Base-by-base conservation (phyloP, 208 protist genomes). In the Wallacemonas collosoma region DNA sequence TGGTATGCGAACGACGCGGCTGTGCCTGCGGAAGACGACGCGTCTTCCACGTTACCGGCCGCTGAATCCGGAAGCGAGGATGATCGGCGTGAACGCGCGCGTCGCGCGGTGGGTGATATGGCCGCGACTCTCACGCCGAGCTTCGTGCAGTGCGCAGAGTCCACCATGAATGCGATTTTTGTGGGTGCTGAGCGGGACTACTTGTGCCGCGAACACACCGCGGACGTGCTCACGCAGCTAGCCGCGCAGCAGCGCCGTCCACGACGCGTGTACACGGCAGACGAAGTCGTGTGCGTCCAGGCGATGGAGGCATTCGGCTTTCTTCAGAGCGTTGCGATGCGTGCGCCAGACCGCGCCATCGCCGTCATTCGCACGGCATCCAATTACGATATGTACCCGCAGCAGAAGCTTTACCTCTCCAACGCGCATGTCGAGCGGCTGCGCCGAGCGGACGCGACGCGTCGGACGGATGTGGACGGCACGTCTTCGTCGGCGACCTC, bases 301-400 rank as follows among this genome's bases (percentile, higher is more conserved):
- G 82, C 86, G 38, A 90, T 90, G 86, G 82, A 88, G 64, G 68
- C 72, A 44, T 73, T 86, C 50, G 82, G 82, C 7, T 88, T 90
- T 60, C 65, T 90, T 62, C 75, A 72, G 9, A 61, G 68, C 4
- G 48, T 87, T 40, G 8, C 47, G 2, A 45, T 17, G 2, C 57
- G 76, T 50, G 68, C 72, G 15, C 66, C 79, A 11, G 45, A 74
- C 36, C 80, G 87, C 36, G 69, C 75, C 1, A 66, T 88, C 15
- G 86, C 86, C 4, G 72, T 90, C 11, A 68, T 90, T 74, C 86
- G 86, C 11, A 71, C 76, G 3, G 82, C 86, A 5, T 79, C 80
- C 8, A 78, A 80, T 68, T 90, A 88, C 72, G 72, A 86, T 56
- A 88, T 86, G 82, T 81, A 85, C 64, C 85, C 85, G 7, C 76